Percentiles rank a stretch among this genome's conserved stretches.
Evolutionary conservation across 352 stramenopile genomes (phyloP).

Genomic region (Phytophthora cryptogea): DNA sequence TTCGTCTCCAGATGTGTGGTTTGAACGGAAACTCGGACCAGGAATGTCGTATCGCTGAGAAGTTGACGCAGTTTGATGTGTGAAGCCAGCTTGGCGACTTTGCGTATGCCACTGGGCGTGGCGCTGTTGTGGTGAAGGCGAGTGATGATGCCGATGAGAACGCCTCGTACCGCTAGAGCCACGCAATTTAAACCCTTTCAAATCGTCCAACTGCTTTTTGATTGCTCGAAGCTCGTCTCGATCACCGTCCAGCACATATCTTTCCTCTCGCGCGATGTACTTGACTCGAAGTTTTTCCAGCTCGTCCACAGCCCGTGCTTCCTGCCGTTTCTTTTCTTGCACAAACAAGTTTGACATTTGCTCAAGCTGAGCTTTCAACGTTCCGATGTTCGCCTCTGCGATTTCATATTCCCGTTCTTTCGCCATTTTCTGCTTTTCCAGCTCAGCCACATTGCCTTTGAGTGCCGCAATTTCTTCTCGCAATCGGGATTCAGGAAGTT

Average conservation of each 20-base stretch:
- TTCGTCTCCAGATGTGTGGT: slow-evolving; percentile 15
- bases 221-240: slow-evolving; percentile 80
- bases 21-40: slow-evolving; percentile 13
- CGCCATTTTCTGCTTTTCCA: slow-evolving; percentile 65
- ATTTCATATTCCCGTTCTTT: slow-evolving; percentile 45
- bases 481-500: slow-evolving; percentile 67
- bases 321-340: slow-evolving; percentile 73
- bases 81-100: slow-evolving; percentile 11
- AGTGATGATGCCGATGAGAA: slow-evolving; percentile 9
- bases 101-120: slow-evolving; percentile 17
- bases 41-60: slow-evolving; percentile 1
- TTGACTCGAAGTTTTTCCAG: slow-evolving; percentile 83
- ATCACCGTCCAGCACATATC: slow-evolving; percentile 78
- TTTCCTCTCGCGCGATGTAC: slow-evolving; percentile 80
- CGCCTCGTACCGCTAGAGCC: neutral
- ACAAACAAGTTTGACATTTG: slow-evolving; percentile 55
- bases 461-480: slow-evolving; percentile 74
- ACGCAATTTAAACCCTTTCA: slow-evolving; percentile 55
- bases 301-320: slow-evolving; percentile 62
- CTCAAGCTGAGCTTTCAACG: slow-evolving; percentile 64
- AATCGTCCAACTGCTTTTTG: slow-evolving; percentile 79
- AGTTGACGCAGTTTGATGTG: slow-evolving; percentile 8
- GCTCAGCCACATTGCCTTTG: slow-evolving; percentile 52
- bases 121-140: slow-evolving; percentile 15
- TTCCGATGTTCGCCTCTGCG: slow-evolving; percentile 39